Evolutionary conservation across 306 rosid genomes (phyloP), one percentile per base, ranked within the genome.

Genomic region (Begonia loranthoides): DNA sequence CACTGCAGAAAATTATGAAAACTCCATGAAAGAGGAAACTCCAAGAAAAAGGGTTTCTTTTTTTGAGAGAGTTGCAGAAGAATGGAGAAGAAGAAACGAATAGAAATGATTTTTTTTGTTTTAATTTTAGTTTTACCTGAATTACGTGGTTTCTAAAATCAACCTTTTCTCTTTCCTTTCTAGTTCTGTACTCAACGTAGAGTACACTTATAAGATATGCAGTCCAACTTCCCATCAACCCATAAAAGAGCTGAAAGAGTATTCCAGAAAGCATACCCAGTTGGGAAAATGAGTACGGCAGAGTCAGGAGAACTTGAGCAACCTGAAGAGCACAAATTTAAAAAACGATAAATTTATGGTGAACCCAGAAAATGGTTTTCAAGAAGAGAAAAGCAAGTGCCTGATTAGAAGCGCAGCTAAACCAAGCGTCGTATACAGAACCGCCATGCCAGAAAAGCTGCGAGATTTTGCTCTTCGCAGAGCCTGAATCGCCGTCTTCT

Each of bases 361-460:
- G n/a, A 41, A 61, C 56, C 54, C 48, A 48, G 57, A 61, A 5
- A 28, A 28, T 28, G 36, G 6, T 28, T 28, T 28, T 28, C 36
- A n/a, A 46, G 28, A 2, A 11, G n/a, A 41, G 19, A 36, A 4
- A 39, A 34, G 43, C 17, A 34, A 57, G 48, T 75, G 69, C 95
- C 95, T 90, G 95, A 66, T 90, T 90, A 52, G 95, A 90, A 76
- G 99, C 75, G 68, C 94, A 85, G 73, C 95, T 90, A 51, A 90
- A 90, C 94, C 97, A 90, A 36, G 97, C 95, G 70, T 90, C 97
- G 53, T 90, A 90, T 41, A 84, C 95, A n/a, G 97, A 90, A 41
- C 95, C 97, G 40, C 97, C 97, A 59, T 85, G 94, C 99, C 95
- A 82, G 49, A 90, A 76, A 28, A 82, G 40, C 41, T 46, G 62